Evolutionary conservation across 2,329 filamentous ascomycete genomes (phyloP).

Genomic region (Ceratocystis harringtonii): DNA sequence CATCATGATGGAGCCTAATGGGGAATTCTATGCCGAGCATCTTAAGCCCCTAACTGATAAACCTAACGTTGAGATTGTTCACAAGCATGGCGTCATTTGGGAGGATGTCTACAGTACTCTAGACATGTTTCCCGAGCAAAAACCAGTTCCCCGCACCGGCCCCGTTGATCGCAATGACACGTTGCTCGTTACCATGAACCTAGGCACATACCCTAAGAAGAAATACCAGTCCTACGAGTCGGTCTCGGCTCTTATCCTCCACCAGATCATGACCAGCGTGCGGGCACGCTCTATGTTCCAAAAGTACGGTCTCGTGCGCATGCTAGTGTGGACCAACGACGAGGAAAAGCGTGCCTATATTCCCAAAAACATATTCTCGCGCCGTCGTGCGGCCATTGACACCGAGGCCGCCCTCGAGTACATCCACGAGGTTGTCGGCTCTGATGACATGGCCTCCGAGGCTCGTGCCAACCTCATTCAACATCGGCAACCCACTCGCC

Average conservation of each 20-base stretch:
- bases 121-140: slow-evolving; percentile 39
- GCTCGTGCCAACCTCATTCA: slow-evolving; percentile 19
- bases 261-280: slow-evolving; percentile 47
- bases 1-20: slow-evolving; percentile 63
- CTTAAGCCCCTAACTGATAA: slow-evolving; percentile 42
- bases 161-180: slow-evolving; percentile 48
- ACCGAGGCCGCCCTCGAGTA: slow-evolving; percentile 46
- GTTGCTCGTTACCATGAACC: slow-evolving; percentile 57
- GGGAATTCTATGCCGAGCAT: slow-evolving; percentile 41
- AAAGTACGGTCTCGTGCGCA: slow-evolving; percentile 61
- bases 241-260: slow-evolving; percentile 41
- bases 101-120: slow-evolving; percentile 42
- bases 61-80: slow-evolving; percentile 35
- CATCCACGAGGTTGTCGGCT: slow-evolving; percentile 41
- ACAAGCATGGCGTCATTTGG: slow-evolving; percentile 45
- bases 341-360: slow-evolving; percentile 44
- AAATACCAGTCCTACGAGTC: slow-evolving; percentile 39
- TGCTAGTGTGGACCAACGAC: slow-evolving; percentile 57
- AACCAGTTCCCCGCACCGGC: slow-evolving; percentile 26
- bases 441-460: slow-evolving; percentile 22
- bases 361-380: slow-evolving; percentile 40
- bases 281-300: slow-evolving; percentile 49
- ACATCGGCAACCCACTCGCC: slow-evolving; percentile 26
- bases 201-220: slow-evolving; percentile 39
- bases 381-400: slow-evolving; percentile 43